Evolutionary conservation across 1,284 basidiomycete species (phyloP), one percentile per base, ranked within the genome.

Genomic region (Pyrrhoderma lamaoense): DNA sequence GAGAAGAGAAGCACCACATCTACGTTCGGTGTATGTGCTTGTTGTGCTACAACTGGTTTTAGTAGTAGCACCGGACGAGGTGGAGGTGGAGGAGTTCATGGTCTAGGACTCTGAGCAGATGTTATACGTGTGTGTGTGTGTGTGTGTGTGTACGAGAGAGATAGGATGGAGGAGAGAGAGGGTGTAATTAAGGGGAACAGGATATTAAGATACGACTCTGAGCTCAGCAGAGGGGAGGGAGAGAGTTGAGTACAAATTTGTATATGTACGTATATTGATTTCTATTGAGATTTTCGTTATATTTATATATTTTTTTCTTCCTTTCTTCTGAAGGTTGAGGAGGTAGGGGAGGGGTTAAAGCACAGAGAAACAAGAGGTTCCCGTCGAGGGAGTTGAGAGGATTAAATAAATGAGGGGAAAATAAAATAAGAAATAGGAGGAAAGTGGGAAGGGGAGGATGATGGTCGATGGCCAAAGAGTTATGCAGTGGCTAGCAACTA

Each of bases 1-100:
- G 49, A 88, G 63, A 58, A 93, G 80, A 23, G 88, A 91, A 40
- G 83, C 81, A 11, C 70, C 50, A 49, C 54, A 52, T 7, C 45
- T 46, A 16, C 40, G 52, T 22, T 52, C 50, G 40, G 44, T 45
- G 47, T 36, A 14, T 19, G 31, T 16, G 27, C 7, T 31, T 11
- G 11, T 31, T 31, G 5, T 21, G 42, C 4, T 31, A 5, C 18
- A 38, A 36, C 47, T 39, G 38, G 25, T 16, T 40, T 37, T 9
- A 16, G 35, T 9, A 37, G 35, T 37, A 16, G 35, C 35, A 37
- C n/a, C n/a, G n/a, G n/a, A 37, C 16, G 9, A 37, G 16, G 35
- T 37, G 35, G 9, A 11, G 16, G 16, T 11, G 35, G 35, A 16
- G 16, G 35, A 37, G 35, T 37, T 9, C 16, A 16, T 16, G 35